phyloP scores from a whole-genome alignment of 2,329 filamentous ascomycete genomes.

The Sporothrix curviconia region DNA sequence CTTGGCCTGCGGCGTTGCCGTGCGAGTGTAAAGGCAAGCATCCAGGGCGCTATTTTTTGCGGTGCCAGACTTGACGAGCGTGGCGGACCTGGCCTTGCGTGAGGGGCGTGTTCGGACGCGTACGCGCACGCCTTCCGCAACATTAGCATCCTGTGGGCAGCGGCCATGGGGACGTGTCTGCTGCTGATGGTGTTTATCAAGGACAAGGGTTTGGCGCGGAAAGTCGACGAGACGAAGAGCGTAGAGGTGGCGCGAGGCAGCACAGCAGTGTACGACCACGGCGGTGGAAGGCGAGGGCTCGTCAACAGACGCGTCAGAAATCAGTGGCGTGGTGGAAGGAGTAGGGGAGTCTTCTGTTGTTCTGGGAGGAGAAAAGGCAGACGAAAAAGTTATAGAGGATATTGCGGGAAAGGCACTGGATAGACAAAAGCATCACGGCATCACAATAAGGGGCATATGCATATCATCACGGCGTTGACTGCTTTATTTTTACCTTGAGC shows the following conservation, averaged over 20 bases:
- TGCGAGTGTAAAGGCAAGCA: background rate
- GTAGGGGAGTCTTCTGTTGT: background rate
- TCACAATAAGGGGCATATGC: background rate
- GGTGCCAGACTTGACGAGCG: background rate
- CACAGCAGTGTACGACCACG: background rate
- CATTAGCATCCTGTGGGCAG: slow-evolving; percentile 2
- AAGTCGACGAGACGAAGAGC: background rate
- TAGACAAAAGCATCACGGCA: too few species aligned
- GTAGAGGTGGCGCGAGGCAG: background rate
- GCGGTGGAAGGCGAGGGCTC: background rate
- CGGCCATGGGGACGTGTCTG: background rate
- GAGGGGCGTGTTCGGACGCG: background rate
- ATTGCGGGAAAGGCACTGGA: background rate
- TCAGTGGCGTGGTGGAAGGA: background rate
- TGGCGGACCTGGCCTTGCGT: background rate
- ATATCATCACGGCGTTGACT: background rate
- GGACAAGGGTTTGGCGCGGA: background rate
- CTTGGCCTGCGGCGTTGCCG: background rate
- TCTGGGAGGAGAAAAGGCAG: background rate
- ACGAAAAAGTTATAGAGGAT: background rate
- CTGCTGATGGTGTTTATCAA: background rate
- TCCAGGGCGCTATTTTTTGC: background rate
- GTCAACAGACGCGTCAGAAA: background rate
- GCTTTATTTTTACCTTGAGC: background rate
- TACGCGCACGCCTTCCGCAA: background rate